Base-by-base conservation (phyloP, 495 filamentous ascomycete genomes). In the Amphirosellinia nigrospora region DNA sequence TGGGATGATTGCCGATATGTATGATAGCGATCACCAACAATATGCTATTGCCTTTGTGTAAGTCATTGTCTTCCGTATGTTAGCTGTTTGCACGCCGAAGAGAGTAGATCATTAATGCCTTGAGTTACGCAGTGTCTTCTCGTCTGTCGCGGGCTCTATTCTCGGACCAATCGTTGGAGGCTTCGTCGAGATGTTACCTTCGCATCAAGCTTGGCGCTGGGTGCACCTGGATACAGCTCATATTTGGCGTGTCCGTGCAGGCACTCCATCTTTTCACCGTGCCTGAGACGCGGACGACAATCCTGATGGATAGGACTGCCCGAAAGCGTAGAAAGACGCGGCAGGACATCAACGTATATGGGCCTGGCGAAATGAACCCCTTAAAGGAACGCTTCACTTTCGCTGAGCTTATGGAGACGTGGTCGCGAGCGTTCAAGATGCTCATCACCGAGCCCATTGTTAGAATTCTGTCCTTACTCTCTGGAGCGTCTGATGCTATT, bases 1-100 rank as follows among this genome's bases (percentile, higher is more conserved):
- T 3, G 92, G 92, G 39, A 93, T 94, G 91, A 88, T 93, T 30
- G 92, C 92, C 26, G 92, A 94, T 72, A 87, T 94, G 84, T 94
- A 87, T 82, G 89, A 93, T 71, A 76, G 91, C 1, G 88, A 93
- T 71, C 84, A 87, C 23, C 92, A 94, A 75, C 89, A 91, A 72
- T 89, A 89, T 73, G 91, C 90, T 4, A 89, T 93, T 8, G 91
- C 91, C 1, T 94, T 84, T 69, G 75, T 78, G 75, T 78, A 71
- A 76, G 75, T 69, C 36, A 1, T 46, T 28, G n/a, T 38, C 23
- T 13, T 21, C 2, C 30, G 34, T 9, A 19, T 19, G 26, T 10
- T 26, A 53, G 6, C 43, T 16, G 10, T 23, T 23, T 19, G 36
- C 41, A 16, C 3, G 15, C 52, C 46, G 34, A 30, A 11, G 30